phyloP scores from a whole-genome alignment of 1,284 basidiomycete species.

The Pascua guehoae region DNA sequence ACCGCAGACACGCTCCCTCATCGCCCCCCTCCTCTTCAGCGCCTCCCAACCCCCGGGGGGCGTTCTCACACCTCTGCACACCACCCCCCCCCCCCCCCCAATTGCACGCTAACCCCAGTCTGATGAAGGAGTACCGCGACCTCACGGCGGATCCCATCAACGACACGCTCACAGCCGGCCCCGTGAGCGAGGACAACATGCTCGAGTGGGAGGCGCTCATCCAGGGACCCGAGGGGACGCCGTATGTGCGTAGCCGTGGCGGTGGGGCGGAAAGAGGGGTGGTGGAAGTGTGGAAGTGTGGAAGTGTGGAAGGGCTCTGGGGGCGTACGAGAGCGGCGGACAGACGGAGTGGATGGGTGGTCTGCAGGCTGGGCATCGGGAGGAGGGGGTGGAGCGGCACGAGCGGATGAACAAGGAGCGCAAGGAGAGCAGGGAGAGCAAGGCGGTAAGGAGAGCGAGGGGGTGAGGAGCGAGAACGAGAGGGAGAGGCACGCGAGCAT shows the following conservation, averaged over 20 bases:
- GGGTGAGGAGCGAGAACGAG: too few species aligned
- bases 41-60: too few species aligned
- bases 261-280: background rate
- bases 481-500: too few species aligned
- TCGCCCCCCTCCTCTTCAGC: background rate
- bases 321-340: background rate
- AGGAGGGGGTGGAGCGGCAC: too few species aligned
- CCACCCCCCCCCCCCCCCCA: background rate
- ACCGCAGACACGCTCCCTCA: too few species aligned
- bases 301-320: too few species aligned
- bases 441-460: too few species aligned
- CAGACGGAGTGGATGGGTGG: background rate
- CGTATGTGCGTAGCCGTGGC: constrained; percentile 64
- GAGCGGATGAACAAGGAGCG: too few species aligned
- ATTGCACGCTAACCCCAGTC: constrained; percentile 47
- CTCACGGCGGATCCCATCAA: constrained; percentile 59
- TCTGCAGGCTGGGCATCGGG: background rate
- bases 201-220: constrained; percentile 98
- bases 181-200: constrained; percentile 87
- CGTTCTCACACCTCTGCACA: background rate
- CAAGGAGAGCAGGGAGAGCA: too few species aligned
- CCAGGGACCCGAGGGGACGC: constrained; percentile 93
- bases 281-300: too few species aligned
- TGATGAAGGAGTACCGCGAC: constrained; percentile 93
- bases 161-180: constrained; percentile 88